Percentiles rank a stretch among this genome's conserved stretches.
These are phyloP conservation scores for Mucor ambiguus DNA, from an alignment of 371 early-diverging fungal genomes.

Conservation along the genomic window DNA sequence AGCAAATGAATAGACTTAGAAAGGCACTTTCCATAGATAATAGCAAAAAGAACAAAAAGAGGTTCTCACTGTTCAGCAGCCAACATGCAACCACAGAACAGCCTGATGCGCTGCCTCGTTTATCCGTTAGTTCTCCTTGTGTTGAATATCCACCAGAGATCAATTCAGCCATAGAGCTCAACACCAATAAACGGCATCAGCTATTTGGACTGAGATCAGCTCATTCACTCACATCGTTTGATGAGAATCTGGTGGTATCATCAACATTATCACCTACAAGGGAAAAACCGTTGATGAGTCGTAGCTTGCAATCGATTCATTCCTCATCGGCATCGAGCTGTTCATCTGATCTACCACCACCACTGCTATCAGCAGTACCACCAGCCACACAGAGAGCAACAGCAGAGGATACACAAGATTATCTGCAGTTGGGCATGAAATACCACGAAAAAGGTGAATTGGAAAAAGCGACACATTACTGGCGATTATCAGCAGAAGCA, in stretches of 20 bases:
- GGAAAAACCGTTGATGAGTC: background rate
- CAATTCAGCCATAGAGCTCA: background rate
- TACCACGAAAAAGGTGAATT: slow-evolving; percentile 64
- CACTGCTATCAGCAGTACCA: background rate
- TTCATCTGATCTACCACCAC: background rate
- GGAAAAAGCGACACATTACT: slow-evolving; percentile 81
- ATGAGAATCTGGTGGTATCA: background rate
- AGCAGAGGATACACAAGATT: slow-evolving; percentile 2
- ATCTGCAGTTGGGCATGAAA: slow-evolving; percentile 32
- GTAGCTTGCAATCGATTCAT: slow-evolving; percentile 7
- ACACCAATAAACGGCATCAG: background rate
- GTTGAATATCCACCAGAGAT: background rate
- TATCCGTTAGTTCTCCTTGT: background rate
- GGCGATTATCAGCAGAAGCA: slow-evolving; percentile 75
- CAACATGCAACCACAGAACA: background rate
- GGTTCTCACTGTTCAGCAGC: slow-evolving; percentile 8
- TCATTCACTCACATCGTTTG: slow-evolving; percentile 1
- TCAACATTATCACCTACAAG: background rate
- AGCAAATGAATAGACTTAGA: slow-evolving; percentile 7
- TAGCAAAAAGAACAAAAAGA: slow-evolving; percentile 4
- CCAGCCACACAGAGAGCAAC: background rate
- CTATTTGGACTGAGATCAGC: slow-evolving; percentile 1
- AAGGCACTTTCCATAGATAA: slow-evolving; percentile 10
- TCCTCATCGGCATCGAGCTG: background rate
- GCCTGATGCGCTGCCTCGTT: background rate